Base-by-base conservation (phyloP, 768 basidiomycete species). In the Kwoniella shandongensis region DNA sequence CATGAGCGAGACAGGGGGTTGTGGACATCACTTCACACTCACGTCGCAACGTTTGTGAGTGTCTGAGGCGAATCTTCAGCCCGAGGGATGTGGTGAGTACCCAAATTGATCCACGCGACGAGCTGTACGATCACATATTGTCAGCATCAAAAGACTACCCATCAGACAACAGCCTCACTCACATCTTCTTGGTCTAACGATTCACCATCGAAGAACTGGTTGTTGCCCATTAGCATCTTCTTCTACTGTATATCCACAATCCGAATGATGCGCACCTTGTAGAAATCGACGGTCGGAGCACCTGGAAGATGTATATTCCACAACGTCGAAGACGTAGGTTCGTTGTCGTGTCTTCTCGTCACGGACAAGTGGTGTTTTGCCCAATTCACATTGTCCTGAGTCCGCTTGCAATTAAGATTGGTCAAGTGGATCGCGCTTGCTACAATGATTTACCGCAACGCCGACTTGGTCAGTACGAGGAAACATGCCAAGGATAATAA, bases 241-340 rank as follows among this genome's bases (percentile, higher is more conserved):
- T 15, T n/a, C 18, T 22, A 20, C 15, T 27, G 15, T 17, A 2
- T 7, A 42, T 13, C 23, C 13, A 26, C 22, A n/a, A 20, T 25
- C 8, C 49, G 50, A 52, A 56, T 25, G 26, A 30, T 25, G 26
- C 39, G 1, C 35, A 64, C 59, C 35, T 62, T 61, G 50, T 58
- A 61, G 39, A 63, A 57, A 44, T 66, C 51, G 2, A 72, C 65
- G 27, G 62, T 54, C 1, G 70, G 67, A 4, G 63, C 59, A 0
- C 82, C 84, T 1, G 85, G 84, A 3, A 86, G 72, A 67, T 87
- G 81, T 52, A 83, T 77, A 70, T 86, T 86, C 84, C 85, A 87
- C 75, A 81, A 80, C 39, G 78, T 79, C 56, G 82, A 83, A 13
- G 82, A 83, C 0, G 78, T 76, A 2, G 82, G 84, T 72, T 87